Evolutionary conservation across 2,329 filamentous ascomycete genomes (phyloP), one percentile per base, ranked within the genome.

Genomic region (Nemania sp.): DNA sequence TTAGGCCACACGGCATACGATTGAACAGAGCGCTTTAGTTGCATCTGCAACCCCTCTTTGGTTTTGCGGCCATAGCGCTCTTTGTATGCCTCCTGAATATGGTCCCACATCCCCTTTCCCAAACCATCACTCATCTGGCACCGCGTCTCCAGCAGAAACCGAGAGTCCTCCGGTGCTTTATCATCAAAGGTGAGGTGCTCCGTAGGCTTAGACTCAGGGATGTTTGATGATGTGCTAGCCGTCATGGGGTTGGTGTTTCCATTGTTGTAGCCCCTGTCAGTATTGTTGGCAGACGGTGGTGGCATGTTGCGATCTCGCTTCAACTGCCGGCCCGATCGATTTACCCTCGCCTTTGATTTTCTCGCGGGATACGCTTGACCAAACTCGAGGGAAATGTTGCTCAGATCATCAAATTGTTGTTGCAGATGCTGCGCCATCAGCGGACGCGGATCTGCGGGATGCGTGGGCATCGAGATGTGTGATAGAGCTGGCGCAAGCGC

Each of bases 101-200:
- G 75, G 21, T 83, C 79, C 83, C 83, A 86, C 82, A 86, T 86
- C 35, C 83, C 81, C 64, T 83, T 82, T 15, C 83, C 83, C 66
- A 82, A 83, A 53, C 78, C 75, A 18, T 77, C 67, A 15, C 77
- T 73, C 65, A 79, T 77, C 21, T 77, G 68, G 68, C 78, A 79
- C 12, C 82, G 76, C n/a, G 81, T 76, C 25, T 81, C 74, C 50
- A 84, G 80, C 34, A 86, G 77, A 53, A 73, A 81, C 20, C 75
- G 76, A 60, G 83, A 79, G 35, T 83, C 78, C 2, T 79, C 75
- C 1, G 80, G 79, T 25, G 81, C 80, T 17, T 75, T 75, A 20
- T 74, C 71, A 56, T 79, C 80, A 45, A 85, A 74, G 2, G 67
- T 72, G 20, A 49, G 74, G 64, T 64, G 76, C 69, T 51, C 75